Percentiles rank a stretch among this genome's conserved stretches.
Evolutionary conservation across 2,329 filamentous ascomycete genomes (phyloP).

Genomic region (Pseudocercospora fijiensis): DNA sequence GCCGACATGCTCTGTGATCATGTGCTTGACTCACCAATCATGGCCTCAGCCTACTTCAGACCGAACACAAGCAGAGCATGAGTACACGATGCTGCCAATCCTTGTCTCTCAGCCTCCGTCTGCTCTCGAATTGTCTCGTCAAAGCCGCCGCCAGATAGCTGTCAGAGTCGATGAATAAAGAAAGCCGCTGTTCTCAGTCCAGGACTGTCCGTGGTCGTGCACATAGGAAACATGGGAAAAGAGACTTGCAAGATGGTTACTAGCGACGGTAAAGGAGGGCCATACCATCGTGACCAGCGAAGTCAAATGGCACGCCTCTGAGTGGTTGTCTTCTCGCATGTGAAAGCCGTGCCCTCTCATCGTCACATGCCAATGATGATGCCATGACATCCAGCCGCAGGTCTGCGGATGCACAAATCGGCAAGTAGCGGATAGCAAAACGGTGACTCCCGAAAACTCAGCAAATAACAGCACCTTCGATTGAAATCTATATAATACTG

Average conservation of each 20-base stretch:
- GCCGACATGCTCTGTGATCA: not conserved
- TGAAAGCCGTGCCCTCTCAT: constrained; percentile 7
- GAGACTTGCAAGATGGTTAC: not conserved
- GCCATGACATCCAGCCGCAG: not conserved
- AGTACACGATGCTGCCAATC: not conserved
- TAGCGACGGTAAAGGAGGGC: not conserved
- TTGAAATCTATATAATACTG: no score
- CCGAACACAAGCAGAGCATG: not conserved
- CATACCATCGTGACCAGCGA: constrained; percentile 9
- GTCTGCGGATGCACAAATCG: no score
- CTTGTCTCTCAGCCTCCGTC: no score
- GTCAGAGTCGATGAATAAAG: not conserved
- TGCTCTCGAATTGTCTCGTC: not conserved
- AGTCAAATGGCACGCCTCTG: not conserved
- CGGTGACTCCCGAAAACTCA: no score
- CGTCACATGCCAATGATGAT: no score
- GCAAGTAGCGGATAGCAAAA: no score
- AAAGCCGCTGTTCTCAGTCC: not conserved
- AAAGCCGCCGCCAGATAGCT: not conserved
- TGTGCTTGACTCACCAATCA: not conserved
- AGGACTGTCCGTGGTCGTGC: not conserved
- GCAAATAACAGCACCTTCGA: no score
- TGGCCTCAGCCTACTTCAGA: not conserved
- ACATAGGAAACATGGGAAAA: not conserved
- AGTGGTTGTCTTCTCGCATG: not conserved